These are phyloP conservation scores for Halteria grandinella DNA, from an alignment of 73 alveolate genomes.

Conservation along the genomic window DNA sequence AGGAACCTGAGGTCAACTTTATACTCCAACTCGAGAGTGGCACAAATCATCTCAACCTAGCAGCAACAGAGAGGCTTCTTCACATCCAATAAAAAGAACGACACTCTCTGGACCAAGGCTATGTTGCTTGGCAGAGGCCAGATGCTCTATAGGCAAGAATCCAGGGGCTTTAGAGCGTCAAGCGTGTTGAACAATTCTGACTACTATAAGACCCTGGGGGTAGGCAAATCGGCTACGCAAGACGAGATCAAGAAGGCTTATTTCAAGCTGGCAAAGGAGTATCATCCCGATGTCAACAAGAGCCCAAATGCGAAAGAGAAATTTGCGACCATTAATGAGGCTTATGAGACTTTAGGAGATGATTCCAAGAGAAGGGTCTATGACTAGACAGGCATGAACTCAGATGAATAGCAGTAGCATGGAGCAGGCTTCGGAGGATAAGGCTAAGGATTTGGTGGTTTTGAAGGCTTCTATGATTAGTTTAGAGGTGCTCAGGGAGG, in stretches of 20 bases:
- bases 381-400: slow-evolving; percentile 91
- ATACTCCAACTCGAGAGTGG: too few species aligned
- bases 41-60: too few species aligned
- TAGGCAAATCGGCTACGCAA: slow-evolving; percentile 82
- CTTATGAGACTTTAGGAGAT: slow-evolving; percentile 90
- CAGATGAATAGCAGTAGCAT: slow-evolving; percentile 84
- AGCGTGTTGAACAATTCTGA: too few species aligned
- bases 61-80: too few species aligned
- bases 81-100: too few species aligned
- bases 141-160: too few species aligned
- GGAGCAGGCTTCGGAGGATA: slow-evolving; percentile 81
- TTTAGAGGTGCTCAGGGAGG: slow-evolving; percentile 28
- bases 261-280: slow-evolving; percentile 89
- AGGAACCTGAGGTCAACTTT: too few species aligned
- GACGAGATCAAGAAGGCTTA: slow-evolving; percentile 94
- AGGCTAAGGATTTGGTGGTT: slow-evolving; percentile 56
- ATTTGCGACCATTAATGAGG: slow-evolving; percentile 88
- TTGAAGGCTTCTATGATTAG: slow-evolving; percentile 14
- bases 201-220: slow-evolving; percentile 86
- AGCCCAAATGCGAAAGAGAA: slow-evolving; percentile 93
- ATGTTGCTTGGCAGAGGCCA: too few species aligned
- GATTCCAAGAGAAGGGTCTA: slow-evolving; percentile 75
- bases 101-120: too few species aligned
- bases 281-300: slow-evolving; percentile 98
- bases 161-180: too few species aligned